These are phyloP conservation scores for Parachlorella kessleri DNA, from an alignment of 139 green algal genomes.

Conservation along the genomic window DNA sequence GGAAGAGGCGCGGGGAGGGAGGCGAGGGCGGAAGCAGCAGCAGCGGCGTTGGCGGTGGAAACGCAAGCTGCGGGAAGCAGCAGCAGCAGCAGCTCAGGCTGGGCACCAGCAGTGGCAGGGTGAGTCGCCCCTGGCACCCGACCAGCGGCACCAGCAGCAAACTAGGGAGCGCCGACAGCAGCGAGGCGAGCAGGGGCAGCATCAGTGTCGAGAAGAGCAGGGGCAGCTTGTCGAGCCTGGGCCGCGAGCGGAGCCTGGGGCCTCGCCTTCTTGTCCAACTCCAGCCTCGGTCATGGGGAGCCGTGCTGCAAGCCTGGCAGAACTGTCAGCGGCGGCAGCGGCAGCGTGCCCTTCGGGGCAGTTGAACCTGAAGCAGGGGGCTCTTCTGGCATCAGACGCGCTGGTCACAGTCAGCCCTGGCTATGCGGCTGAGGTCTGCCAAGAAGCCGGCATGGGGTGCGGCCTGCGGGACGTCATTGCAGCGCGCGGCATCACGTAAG, in stretches of 20 bases:
- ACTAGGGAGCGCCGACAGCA: too few species aligned
- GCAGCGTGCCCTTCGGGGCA: neutral
- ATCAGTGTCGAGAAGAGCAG: neutral
- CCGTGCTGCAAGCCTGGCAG: neutral
- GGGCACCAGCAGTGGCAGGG: constrained; percentile 10
- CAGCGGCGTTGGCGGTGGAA: constrained; percentile 15
- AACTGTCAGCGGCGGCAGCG: neutral
- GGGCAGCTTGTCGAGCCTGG: neutral
- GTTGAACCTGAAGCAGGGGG: constrained; percentile 79
- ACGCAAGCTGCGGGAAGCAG: neutral
- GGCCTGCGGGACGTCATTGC: constrained; percentile 42
- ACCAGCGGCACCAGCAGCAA: constrained; percentile 7
- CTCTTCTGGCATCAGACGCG: constrained; percentile 53
- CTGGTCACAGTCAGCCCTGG: constrained; percentile 79
- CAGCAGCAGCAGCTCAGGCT: neutral
- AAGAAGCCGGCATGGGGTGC: constrained; percentile 15
- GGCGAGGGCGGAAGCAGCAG: neutral
- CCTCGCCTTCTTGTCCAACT: too few species aligned
- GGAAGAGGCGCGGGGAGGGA: neutral
- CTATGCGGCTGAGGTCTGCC: constrained; percentile 71
- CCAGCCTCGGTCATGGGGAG: neutral
- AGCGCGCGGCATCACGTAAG: constrained; percentile 32
- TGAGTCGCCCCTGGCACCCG: neutral
- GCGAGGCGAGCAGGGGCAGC: neutral
- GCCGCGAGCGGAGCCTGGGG: neutral